These are phyloP conservation scores for Gremmenia infestans DNA, from an alignment of 2,329 filamentous ascomycete species.

Conservation along the genomic window DNA sequence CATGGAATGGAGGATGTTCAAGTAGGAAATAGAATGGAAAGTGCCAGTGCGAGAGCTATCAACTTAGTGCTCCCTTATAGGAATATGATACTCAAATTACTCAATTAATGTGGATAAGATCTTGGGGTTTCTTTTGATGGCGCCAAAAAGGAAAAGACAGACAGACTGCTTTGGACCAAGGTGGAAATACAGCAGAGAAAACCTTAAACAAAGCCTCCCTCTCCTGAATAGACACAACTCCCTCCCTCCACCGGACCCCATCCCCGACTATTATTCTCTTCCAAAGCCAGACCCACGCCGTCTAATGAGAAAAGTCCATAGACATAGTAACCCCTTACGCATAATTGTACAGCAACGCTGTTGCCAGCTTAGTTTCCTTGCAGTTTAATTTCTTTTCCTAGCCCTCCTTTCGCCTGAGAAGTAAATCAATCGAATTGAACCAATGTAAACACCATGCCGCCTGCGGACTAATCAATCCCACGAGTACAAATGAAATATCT, in stretches of 20 bases:
- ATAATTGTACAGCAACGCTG: conserved; percentile 2
- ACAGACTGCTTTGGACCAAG: background rate
- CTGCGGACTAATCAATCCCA: background rate
- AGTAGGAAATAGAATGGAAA: no score
- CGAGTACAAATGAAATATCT: background rate
- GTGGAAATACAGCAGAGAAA: background rate
- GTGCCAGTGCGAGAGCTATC: no score
- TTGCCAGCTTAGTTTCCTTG: background rate
- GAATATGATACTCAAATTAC: no score
- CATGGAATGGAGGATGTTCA: no score
- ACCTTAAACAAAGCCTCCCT: background rate
- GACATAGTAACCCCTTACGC: background rate
- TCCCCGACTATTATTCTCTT: background rate
- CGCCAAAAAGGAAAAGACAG: background rate
- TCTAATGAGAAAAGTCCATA: background rate
- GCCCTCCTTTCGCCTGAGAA: background rate
- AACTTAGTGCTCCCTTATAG: no score
- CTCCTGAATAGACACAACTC: background rate
- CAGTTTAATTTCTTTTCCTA: conserved; percentile 2
- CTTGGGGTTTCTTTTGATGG: background rate
- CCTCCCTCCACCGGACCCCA: background rate
- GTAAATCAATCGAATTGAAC: background rate
- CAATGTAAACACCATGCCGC: background rate
- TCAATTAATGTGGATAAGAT: background rate
- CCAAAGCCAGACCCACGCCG: background rate